These are phyloP conservation scores for Lachancea sp. DNA, from an alignment of 805 yeast species.

Conservation along the genomic window DNA sequence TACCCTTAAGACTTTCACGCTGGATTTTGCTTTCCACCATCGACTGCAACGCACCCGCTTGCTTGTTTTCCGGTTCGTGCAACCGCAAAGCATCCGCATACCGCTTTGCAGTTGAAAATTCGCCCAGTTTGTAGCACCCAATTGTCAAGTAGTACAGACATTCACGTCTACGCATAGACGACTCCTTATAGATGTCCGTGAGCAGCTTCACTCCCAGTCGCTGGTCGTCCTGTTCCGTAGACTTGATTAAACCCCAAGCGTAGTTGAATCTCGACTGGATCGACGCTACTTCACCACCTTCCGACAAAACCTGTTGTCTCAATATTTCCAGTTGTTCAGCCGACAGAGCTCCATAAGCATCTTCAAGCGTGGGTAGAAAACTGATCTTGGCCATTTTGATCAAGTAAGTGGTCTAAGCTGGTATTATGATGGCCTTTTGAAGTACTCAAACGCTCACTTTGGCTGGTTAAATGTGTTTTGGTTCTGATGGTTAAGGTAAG, in stretches of 20 bases:
- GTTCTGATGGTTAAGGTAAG: no score
- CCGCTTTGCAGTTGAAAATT: conserved; percentile 75
- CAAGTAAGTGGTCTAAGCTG: not conserved
- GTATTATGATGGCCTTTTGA: not conserved
- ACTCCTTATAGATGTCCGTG: conserved; percentile 61
- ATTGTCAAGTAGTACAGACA: conserved; percentile 80
- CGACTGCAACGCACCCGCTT: conserved; percentile 63
- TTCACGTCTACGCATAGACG: conserved; percentile 81
- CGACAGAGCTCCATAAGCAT: conserved; percentile 44
- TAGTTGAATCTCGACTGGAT: conserved; percentile 86
- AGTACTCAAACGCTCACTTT: no score
- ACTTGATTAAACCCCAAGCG: conserved; percentile 92
- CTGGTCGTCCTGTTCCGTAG: conserved; percentile 55
- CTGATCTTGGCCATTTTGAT: conserved; percentile 21
- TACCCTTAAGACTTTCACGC: conserved; percentile 80
- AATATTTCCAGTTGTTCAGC: conserved; percentile 70
- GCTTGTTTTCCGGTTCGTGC: conserved; percentile 80
- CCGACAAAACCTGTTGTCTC: conserved; percentile 69
- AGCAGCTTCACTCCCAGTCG: conserved; percentile 73
- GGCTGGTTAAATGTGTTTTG: no score
- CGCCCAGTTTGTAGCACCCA: conserved; percentile 85
- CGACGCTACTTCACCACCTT: conserved; percentile 66
- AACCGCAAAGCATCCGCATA: conserved; percentile 71
- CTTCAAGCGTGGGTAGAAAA: conserved; percentile 28
- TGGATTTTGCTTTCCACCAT: conserved; percentile 81